A percentile compares a stretch with the other conserved stretches of the same genome.
phyloP scores from a whole-genome alignment of 305 asterid species.

The Fraxinus latifolia region DNA sequence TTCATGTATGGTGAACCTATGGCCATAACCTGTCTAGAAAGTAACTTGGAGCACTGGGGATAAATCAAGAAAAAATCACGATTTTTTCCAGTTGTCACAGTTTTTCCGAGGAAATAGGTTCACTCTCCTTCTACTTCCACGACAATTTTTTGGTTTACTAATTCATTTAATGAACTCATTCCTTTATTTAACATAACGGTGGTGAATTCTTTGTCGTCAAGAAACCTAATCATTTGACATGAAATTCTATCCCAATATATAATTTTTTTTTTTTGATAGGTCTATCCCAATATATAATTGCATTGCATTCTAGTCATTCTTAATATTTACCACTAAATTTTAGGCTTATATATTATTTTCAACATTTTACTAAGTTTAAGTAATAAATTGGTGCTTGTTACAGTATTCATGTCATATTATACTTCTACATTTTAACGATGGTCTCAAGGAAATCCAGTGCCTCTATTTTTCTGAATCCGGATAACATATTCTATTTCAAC shows the following conservation, averaged over 20 bases:
- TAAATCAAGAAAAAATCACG: not conserved
- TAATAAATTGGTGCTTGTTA: not conserved
- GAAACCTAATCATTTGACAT: not conserved
- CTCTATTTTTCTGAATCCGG: not conserved
- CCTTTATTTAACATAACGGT: not conserved
- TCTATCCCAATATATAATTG: not conserved
- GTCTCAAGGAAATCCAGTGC: conserved; percentile 4
- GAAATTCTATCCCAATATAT: not conserved
- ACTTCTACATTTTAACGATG: not conserved
- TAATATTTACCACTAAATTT: not conserved
- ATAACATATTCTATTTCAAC: not conserved
- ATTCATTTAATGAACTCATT: not conserved
- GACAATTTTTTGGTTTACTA: not conserved
- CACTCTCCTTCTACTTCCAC: not conserved
- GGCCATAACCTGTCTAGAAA: not conserved
- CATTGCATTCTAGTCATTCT: not conserved
- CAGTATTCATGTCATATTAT: not conserved
- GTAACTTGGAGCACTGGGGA: not conserved
- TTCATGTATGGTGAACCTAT: not conserved
- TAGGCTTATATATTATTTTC: not conserved
- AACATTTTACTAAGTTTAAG: not conserved
- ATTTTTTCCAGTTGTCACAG: not conserved
- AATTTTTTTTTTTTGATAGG: too few relatives aligned
- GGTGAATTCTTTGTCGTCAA: not conserved
- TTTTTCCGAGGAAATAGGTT: not conserved